phyloP scores from a whole-genome alignment of 768 basidiomycete species.

The Rhodotorula kratochvilovae region DNA sequence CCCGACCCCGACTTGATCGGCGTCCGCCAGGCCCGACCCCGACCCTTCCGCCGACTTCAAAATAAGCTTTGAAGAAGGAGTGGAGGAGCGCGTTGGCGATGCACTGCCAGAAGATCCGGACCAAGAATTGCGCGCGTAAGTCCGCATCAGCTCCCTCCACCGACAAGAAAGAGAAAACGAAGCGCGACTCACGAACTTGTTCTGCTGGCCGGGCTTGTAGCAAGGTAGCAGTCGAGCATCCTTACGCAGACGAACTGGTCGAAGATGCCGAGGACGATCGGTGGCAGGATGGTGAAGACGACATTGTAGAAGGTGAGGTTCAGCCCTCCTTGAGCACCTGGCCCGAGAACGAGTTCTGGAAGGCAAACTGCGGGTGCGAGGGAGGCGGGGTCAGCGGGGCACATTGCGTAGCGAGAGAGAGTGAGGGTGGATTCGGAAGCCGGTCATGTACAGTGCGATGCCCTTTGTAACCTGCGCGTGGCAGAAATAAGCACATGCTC shows the following conservation, averaged over 20 bases:
- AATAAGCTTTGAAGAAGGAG: too few species aligned
- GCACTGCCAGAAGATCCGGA: constrained; percentile 89
- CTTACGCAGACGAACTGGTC: constrained; percentile 98
- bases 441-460: constrained; percentile 95
- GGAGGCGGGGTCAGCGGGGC: neutral
- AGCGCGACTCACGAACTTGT: constrained; percentile 61
- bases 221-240: constrained; percentile 93
- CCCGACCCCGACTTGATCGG: too few species aligned
- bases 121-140: constrained; percentile 57
- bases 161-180: too few species aligned
- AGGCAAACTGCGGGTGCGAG: constrained; percentile 66
- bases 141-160: neutral
- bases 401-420: too few species aligned
- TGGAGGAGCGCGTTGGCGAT: constrained; percentile 82
- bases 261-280: constrained; percentile 94
- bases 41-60: too few species aligned
- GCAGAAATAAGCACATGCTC: neutral
- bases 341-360: constrained; percentile 99
- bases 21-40: too few species aligned
- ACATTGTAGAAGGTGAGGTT: constrained; percentile 89
- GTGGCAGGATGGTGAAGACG: constrained; percentile 89
- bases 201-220: constrained; percentile 93
- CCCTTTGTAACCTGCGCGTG: constrained; percentile 72
- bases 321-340: constrained; percentile 98
- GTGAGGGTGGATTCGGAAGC: constrained; percentile 88